phyloP scores from a whole-genome alignment of 768 basidiomycete species.

The Lyophyllum semitale region DNA sequence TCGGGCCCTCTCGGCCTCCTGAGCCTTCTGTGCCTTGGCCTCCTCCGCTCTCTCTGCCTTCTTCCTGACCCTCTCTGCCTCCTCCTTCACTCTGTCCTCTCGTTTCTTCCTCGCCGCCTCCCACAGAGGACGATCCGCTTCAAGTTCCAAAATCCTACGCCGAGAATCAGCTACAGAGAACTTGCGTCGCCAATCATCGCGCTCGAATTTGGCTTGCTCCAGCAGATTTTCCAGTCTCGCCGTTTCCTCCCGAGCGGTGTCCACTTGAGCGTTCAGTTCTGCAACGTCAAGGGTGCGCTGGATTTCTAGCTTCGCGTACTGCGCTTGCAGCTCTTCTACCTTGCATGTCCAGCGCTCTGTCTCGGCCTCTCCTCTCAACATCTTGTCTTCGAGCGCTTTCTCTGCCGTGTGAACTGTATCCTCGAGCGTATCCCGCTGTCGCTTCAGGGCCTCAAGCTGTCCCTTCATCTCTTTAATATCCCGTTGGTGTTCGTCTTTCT shows the following conservation, averaged over 20 bases:
- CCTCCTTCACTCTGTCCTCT: conserved; percentile 5
- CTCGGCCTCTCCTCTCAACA: not conserved
- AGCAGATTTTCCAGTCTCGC: not conserved
- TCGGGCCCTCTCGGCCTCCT: conserved; percentile 1
- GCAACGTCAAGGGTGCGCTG: not conserved
- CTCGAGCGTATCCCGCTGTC: conserved; percentile 1
- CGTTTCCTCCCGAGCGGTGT: not conserved
- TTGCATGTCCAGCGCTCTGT: not conserved
- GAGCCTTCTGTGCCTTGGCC: too few species aligned
- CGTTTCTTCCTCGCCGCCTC: conserved; percentile 3
- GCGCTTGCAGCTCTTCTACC: not conserved
- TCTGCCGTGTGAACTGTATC: not conserved
- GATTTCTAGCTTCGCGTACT: not conserved
- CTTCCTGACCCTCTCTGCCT: not conserved
- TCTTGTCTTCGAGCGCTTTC: not conserved
- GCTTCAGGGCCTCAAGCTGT: not conserved
- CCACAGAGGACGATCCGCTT: conserved; percentile 13
- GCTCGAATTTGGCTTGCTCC: not conserved
- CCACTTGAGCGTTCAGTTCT: not conserved
- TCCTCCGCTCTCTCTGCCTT: conserved; percentile 9
- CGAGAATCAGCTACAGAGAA: conserved; percentile 13
- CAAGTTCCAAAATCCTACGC: conserved; percentile 16
- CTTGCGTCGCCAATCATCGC: conserved; percentile 9
- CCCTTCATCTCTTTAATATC: not conserved
- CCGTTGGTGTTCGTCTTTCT: not conserved